A percentile compares a stretch with the other conserved stretches of the same genome.
phyloP scores from a whole-genome alignment of 331 rosid genomes.

The Malus hybrid region DNA sequence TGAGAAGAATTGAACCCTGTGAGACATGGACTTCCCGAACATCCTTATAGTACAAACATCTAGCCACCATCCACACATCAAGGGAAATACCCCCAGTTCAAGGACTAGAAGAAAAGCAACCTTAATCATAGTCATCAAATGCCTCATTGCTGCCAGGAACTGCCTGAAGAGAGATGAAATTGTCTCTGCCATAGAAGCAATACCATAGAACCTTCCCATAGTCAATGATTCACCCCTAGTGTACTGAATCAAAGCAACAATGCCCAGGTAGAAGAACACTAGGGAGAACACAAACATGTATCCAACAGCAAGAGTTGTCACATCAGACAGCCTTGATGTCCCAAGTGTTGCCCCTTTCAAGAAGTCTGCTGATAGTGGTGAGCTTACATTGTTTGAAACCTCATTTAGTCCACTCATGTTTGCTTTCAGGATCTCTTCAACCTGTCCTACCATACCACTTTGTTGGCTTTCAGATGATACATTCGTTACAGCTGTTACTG shows the following conservation, averaged over 20 bases:
- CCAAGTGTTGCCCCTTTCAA: conserved; percentile 63
- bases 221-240: conserved; percentile 91
- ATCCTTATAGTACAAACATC: conserved; percentile 93
- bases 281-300: conserved; percentile 67
- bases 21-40: conserved; percentile 96
- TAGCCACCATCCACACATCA: conserved; percentile 99
- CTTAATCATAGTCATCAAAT: conserved; percentile 98
- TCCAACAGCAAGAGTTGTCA: conserved; percentile 91
- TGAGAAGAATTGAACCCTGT: conserved; percentile 91
- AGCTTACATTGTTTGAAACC: conserved; percentile 51
- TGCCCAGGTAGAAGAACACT: conserved; percentile 71
- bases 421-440: conserved; percentile 65
- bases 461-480: conserved; percentile 64
- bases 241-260: conserved; percentile 76
- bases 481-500: conserved; percentile 67
- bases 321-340: conserved; percentile 82
- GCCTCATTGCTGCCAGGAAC: conserved; percentile 96
- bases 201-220: conserved; percentile 73
- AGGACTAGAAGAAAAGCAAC: conserved; percentile 97
- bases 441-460: conserved; percentile 62
- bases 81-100: conserved; percentile 97
- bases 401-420: conserved; percentile 62
- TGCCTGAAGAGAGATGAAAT: conserved; percentile 96
- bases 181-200: conserved; percentile 89
- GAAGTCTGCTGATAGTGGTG: conserved; percentile 55